Evolutionary conservation across 768 basidiomycete genomes (phyloP).

Genomic region (Suillus americanus): DNA sequence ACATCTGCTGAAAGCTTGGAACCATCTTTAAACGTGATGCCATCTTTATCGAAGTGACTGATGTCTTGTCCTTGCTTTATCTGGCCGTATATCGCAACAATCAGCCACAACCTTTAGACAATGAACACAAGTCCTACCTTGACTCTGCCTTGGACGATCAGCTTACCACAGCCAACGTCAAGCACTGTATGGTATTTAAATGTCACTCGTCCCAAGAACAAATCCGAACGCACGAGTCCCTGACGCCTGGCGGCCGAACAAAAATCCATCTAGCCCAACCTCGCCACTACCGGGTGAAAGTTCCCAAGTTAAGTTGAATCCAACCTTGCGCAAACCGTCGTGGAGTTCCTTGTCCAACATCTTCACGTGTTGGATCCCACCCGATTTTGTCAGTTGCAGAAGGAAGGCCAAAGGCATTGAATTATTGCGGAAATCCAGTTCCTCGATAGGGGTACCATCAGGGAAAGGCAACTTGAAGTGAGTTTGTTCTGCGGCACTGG

Average conservation of each 20-base stretch:
- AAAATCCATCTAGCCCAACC: slow-evolving; percentile 1
- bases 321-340: background rate
- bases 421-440: background rate
- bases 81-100: slow-evolving; percentile 12
- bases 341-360: slow-evolving; percentile 1
- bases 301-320: slow-evolving; percentile 4
- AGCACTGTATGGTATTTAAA: background rate
- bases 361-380: background rate
- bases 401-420: background rate
- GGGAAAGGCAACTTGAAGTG: background rate
- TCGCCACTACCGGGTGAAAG: background rate
- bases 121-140: background rate
- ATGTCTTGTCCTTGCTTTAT: slow-evolving; percentile 35
- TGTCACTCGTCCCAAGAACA: background rate
- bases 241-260: background rate
- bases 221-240: background rate
- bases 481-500: background rate
- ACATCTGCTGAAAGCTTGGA: slow-evolving; percentile 41
- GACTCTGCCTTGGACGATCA: background rate
- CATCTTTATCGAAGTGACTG: slow-evolving; percentile 39
- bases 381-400: background rate
- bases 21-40: slow-evolving; percentile 40
- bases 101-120: background rate
- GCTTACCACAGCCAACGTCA: slow-evolving; percentile 12
- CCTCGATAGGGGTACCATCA: background rate